Evolutionary conservation across 192 early-diverging fungal genomes (phyloP), one percentile per base, ranked within the genome.

Genomic region (Mortierella alpina): DNA sequence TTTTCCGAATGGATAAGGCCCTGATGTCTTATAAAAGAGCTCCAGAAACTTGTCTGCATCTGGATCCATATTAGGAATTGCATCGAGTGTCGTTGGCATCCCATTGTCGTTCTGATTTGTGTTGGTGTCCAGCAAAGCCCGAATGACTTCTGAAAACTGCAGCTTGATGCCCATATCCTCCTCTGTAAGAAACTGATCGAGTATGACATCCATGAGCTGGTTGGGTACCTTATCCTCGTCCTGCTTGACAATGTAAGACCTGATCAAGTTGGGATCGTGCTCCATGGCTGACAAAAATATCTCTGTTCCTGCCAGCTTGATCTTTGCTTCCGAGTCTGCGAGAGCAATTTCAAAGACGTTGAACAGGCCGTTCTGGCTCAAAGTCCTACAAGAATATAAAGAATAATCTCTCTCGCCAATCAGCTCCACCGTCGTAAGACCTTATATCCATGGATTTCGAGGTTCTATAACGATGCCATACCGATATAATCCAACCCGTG

Each of bases 311-410:
- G 91, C 90, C 44, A 85, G 83, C 66, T 89, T 90, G 15, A 96
- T 82, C 10, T 78, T 64, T 31, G 68, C 61, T 61, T 93, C 87
- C 7, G 78, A 56, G 50, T 92, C 84, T 12, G 73, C 85, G 48
- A 98, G 75, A 2, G 91, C 90, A 69, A 85, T 83, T 59, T 94
- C 91, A 55, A 99, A 88, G 15, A 95, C 75, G 59, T 87, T 78
- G 74, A 97, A 96, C 12, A 97, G 72, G 6, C 96, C 96, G 59
- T 92, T 88, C 51, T 93, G 87, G 47, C 85, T 89, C 63, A 97
- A 86, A 6, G 91, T 85, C 53, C 93, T 92, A 66, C 74, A 82
- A 41, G 83, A 60, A 44, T 6, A 52, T 14, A 51, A 15, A 67
- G 54, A 3, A 52, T 0, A 17, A 1, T 50, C 8, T 7, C 9